A percentile compares a stretch with the other conserved stretches of the same genome.
These are phyloP conservation scores for Candida labiduridarum DNA, from an alignment of 1,139 yeast genomes.

Conservation along the genomic window DNA sequence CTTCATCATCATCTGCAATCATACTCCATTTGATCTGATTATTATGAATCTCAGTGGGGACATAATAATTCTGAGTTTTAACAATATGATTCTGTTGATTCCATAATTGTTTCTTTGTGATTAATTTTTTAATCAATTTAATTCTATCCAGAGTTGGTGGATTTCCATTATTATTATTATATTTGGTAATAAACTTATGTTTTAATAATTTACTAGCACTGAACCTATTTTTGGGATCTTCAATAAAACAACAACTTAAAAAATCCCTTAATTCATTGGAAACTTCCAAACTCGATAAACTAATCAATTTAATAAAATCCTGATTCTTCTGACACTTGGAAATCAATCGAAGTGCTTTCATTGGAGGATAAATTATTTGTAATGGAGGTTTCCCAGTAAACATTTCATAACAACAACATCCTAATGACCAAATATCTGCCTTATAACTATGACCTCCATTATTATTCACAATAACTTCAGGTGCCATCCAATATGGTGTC, in stretches of 20 bases:
- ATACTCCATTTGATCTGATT: constrained; percentile 41
- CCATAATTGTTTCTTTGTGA: constrained; percentile 43
- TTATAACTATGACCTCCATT: constrained; percentile 75
- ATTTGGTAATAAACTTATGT: constrained; percentile 54
- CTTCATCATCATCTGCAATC: constrained; percentile 15
- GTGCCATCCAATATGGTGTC: constrained; percentile 99
- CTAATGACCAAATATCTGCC: constrained; percentile 96
- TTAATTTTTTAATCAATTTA: constrained; percentile 32
- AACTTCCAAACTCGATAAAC: constrained; percentile 26
- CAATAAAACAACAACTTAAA: constrained; percentile 61
- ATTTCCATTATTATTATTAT: constrained; percentile 10
- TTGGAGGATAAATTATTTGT: constrained; percentile 67
- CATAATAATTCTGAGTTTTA: constrained; percentile 37
- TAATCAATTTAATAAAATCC: constrained; percentile 38
- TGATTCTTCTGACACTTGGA: constrained; percentile 38
- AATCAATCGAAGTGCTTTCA: constrained; percentile 67
- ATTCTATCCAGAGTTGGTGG: constrained; percentile 17
- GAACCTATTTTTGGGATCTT: constrained; percentile 61
- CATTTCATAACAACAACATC: constrained; percentile 84
- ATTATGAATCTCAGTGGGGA: constrained; percentile 40
- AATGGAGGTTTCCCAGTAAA: constrained; percentile 86
- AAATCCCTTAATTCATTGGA: constrained; percentile 52
- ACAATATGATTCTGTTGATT: constrained; percentile 42
- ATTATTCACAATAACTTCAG: constrained; percentile 87
- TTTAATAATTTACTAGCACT: constrained; percentile 60